These are phyloP conservation scores for Clavispora santaluciae DNA, from an alignment of 805 yeast genomes.

Conservation along the genomic window DNA sequence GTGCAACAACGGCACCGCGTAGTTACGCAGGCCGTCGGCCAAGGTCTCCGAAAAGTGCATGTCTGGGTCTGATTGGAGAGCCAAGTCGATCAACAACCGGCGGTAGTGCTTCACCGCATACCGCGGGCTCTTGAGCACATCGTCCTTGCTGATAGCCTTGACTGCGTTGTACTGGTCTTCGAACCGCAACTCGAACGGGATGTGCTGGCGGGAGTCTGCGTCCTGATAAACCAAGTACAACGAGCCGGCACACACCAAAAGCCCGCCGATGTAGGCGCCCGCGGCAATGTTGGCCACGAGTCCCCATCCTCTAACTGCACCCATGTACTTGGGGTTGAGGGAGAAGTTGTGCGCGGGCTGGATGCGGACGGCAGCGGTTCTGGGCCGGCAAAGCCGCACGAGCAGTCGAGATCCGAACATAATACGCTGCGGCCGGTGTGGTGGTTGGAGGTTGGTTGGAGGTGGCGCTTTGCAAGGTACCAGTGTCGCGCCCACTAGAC, in stretches of 20 bases:
- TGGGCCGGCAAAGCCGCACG: neutral
- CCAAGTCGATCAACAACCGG: slow-evolving; percentile 31
- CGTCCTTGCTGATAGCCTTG: slow-evolving; percentile 41
- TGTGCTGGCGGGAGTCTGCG: slow-evolving; percentile 35
- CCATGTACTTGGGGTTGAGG: neutral
- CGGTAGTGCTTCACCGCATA: slow-evolving; percentile 41
- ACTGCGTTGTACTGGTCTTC: slow-evolving; percentile 33
- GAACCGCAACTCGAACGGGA: slow-evolving; percentile 35
- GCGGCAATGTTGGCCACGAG: slow-evolving; percentile 32
- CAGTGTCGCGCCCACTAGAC: too few species aligned
- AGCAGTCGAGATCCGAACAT: neutral
- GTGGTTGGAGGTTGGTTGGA: too few species aligned
- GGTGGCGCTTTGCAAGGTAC: too few species aligned
- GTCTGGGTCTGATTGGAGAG: slow-evolving; percentile 22
- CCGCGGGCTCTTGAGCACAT: slow-evolving; percentile 36
- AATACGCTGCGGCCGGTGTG: too few species aligned
- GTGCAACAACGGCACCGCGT: slow-evolving; percentile 31
- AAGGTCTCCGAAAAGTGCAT: slow-evolving; percentile 21
- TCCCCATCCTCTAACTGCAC: slow-evolving; percentile 23
- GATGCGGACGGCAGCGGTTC: neutral
- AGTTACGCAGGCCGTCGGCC: slow-evolving; percentile 19
- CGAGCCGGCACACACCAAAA: slow-evolving; percentile 35
- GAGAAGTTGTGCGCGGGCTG: neutral
- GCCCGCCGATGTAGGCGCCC: slow-evolving; percentile 41
- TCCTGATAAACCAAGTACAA: slow-evolving; percentile 35